These are phyloP conservation scores for Limnanthes douglasii DNA, from an alignment of 345 rosid species.

Conservation along the genomic window DNA sequence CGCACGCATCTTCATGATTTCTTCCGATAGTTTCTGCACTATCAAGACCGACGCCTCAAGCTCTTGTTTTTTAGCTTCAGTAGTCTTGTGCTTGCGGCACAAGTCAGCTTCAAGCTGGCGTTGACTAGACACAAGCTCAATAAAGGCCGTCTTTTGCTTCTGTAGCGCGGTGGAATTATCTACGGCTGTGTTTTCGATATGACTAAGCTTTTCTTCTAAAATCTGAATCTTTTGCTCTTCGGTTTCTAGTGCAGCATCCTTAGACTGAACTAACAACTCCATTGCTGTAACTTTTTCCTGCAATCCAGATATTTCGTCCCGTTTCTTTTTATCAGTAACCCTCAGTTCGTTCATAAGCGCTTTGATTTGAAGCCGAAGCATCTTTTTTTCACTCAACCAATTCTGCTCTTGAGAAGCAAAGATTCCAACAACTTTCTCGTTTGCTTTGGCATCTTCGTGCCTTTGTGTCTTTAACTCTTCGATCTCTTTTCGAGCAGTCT, in stretches of 20 bases:
- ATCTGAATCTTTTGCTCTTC: constrained; percentile 34
- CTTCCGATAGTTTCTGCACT: constrained; percentile 41
- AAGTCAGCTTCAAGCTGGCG: constrained; percentile 81
- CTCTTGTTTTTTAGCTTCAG: constrained; percentile 46
- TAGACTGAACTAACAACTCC: constrained; percentile 33
- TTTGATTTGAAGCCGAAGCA: constrained; percentile 38
- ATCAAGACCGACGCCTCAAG: constrained; percentile 36
- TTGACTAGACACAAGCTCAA: constrained; percentile 88
- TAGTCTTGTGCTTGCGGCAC: constrained; percentile 54
- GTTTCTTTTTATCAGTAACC: constrained; percentile 29
- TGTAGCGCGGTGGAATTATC: constrained; percentile 59
- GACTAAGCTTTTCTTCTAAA: constrained; percentile 35
- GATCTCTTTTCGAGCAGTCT: constrained; percentile 41
- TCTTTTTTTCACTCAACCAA: constrained; percentile 65
- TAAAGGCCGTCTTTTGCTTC: constrained; percentile 84
- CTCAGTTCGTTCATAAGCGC: constrained; percentile 44
- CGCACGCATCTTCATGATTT: constrained; percentile 40
- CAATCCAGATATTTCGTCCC: constrained; percentile 26
- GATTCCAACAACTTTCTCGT: constrained; percentile 83
- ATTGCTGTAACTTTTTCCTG: constrained; percentile 38
- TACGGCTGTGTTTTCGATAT: constrained; percentile 28
- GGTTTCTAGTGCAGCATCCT: constrained; percentile 40
- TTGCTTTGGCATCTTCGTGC: constrained; percentile 75
- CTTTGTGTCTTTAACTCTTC: constrained; percentile 46
- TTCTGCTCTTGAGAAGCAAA: constrained; percentile 75